Base-by-base conservation (phyloP, 2,329 filamentous ascomycete species). In the Epichloe brachyelytri region DNA sequence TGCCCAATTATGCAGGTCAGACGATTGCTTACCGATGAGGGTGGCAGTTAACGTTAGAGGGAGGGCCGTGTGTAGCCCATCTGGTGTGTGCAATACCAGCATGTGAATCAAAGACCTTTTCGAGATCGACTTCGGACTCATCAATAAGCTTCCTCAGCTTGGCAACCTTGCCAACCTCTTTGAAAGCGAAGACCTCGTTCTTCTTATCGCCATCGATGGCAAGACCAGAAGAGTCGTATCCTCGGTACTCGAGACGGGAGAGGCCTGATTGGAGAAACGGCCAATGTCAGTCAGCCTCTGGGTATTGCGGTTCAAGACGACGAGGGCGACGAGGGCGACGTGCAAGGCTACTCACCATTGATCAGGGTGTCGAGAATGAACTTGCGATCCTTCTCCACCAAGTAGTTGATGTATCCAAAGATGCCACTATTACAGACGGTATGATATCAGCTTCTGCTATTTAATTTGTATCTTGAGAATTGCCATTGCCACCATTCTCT, bases 361-460 rank as follows among this genome's bases (percentile, higher is more conserved):
- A 96, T 86, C 61, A 98, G 79, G 56, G 91, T 97, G 69, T 96
- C 84, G 67, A 97, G 79, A 70, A 97, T 95, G 75, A 86, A 94
- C 73, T 88, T 90, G 70, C 93, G 83, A 76, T 97, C 91, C 81
- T 95, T 96, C 80, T 97, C 93, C 69, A 97, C 89, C 69, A 97
- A 77, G 75, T 97, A 97, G 78, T 97, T 97, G 77, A 97, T 88
- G 79, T 97, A 97, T 64, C 91, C 91, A 76, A 97, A 94, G 73
- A 93, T 94, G 71, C 88, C 88, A 83, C 87, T 91, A 58, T 54
- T 53, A 14, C 6, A 54, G 53, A 55, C 48, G 55, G 51, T 40
- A 44, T 54, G 55, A 44, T 46, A 56, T 68, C 57, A 67, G 64
- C 58, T 39, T 52, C 37, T 48, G 48, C 3, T 6, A 19, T 11